A percentile compares a stretch with the other conserved stretches of the same genome.
phyloP scores from a whole-genome alignment of 805 yeast species.

The Barnettozyma sucrosica region DNA sequence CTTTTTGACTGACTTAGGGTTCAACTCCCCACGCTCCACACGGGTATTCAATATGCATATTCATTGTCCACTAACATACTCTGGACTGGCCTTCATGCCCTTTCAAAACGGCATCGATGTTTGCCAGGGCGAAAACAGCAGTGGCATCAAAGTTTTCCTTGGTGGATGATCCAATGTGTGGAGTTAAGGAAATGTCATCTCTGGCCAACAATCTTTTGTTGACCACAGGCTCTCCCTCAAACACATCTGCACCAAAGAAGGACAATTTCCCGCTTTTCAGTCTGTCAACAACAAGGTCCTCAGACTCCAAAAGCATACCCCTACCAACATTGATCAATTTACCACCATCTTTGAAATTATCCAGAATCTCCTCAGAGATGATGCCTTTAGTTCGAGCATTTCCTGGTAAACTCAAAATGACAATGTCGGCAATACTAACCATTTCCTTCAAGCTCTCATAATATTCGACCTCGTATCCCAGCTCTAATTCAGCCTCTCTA shows the following conservation, averaged over 20 bases:
- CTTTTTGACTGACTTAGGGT: too few relatives aligned
- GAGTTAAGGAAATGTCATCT: constrained; percentile 47
- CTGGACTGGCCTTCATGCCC: constrained; percentile 23
- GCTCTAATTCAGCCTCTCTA: constrained; percentile 23
- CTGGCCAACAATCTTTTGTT: constrained; percentile 26
- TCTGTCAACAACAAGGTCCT: constrained; percentile 38
- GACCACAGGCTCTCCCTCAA: constrained; percentile 45
- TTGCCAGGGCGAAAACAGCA: constrained; percentile 39
- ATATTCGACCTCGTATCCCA: constrained; percentile 34
- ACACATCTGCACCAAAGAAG: constrained; percentile 59
- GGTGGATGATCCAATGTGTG: constrained; percentile 60
- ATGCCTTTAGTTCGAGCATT: constrained; percentile 46
- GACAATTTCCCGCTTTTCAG: constrained; percentile 38
- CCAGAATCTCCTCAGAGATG: constrained; percentile 37
- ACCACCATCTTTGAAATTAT: constrained; percentile 33
- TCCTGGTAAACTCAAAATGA: constrained; percentile 54
- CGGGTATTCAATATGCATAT: neutral
- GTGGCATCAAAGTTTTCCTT: constrained; percentile 38
- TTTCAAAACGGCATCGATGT: constrained; percentile 34
- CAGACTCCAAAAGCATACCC: constrained; percentile 46
- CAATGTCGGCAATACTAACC: constrained; percentile 39
- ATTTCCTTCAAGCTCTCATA: constrained; percentile 31
- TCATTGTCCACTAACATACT: constrained; percentile 5
- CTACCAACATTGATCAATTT: constrained; percentile 57
- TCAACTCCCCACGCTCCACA: neutral